Conservation (phyloP, 1,139 yeast species). For the Hyphopichia khmerensis region DNA sequence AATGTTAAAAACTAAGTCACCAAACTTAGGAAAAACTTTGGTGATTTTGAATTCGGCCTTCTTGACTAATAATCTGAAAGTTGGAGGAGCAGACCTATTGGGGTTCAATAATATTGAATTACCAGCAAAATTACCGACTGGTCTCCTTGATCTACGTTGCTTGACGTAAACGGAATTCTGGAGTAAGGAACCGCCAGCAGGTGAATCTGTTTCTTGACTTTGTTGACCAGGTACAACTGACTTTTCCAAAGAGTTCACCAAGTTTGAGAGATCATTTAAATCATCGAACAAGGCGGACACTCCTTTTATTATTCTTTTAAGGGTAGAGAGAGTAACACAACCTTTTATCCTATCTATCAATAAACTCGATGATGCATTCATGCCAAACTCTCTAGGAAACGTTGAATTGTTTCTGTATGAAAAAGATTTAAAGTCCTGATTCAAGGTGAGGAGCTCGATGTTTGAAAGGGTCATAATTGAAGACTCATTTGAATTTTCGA, state of each 20-base stretch:
- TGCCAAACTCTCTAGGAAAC: slow-evolving; percentile 19
- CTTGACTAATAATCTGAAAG: slow-evolving; percentile 23
- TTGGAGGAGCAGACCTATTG: slow-evolving; percentile 11
- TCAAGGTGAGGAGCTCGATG: slow-evolving; percentile 16
- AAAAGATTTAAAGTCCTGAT: slow-evolving; percentile 25
- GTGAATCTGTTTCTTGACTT: background rate
- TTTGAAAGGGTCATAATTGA: slow-evolving; percentile 20
- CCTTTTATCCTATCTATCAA: slow-evolving; percentile 17
- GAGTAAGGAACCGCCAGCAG: slow-evolving; percentile 3
- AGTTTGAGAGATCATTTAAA: slow-evolving; percentile 6
- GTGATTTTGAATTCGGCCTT: slow-evolving; percentile 23
- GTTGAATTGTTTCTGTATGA: slow-evolving; percentile 15
- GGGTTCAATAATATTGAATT: slow-evolving; percentile 7
- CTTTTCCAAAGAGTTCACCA: slow-evolving; percentile 15
- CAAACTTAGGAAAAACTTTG: slow-evolving; percentile 41
- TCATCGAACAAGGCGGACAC: slow-evolving; percentile 9
- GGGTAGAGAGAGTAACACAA: slow-evolving; percentile 11
- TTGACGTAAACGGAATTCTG: slow-evolving; percentile 12
- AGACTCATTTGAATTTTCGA: slow-evolving; percentile 8
- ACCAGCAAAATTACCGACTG: slow-evolving; percentile 8
- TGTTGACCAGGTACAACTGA: slow-evolving; percentile 10
- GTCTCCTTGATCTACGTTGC: slow-evolving; percentile 15
- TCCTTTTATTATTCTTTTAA: slow-evolving; percentile 13
- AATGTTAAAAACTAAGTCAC: slow-evolving; percentile 33
- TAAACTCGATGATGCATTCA: slow-evolving; percentile 19